Conservation (phyloP, 257 asterid species). For the Gentiana macrophylla region DNA sequence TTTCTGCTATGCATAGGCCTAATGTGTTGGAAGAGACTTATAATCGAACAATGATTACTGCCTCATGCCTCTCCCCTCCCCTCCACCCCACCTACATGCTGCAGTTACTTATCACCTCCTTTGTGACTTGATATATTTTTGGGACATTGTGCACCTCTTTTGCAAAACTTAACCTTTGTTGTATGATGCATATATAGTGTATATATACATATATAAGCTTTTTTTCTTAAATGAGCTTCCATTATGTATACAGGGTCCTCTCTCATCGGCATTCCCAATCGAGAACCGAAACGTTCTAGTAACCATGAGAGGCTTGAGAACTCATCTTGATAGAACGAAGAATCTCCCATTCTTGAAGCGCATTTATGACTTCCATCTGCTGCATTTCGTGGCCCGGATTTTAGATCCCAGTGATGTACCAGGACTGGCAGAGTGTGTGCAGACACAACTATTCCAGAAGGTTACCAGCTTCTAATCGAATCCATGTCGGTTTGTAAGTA, state of each 20-base stretch:
- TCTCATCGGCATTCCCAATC: slow-evolving; percentile 65
- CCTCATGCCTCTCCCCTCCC: no score
- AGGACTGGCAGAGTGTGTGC: slow-evolving; percentile 66
- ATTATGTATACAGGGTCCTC: slow-evolving; percentile 65
- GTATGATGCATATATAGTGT: no score
- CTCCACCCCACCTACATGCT: no score
- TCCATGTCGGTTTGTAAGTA: slow-evolving; percentile 23
- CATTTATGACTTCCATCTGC: slow-evolving; percentile 84
- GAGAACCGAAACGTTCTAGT: slow-evolving; percentile 63
- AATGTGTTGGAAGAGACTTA: no score
- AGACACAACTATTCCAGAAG: slow-evolving; percentile 59
- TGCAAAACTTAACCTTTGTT: no score
- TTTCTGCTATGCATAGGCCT: no score
- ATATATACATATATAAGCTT: slow-evolving; percentile 9
- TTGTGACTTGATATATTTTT: no score
- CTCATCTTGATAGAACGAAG: slow-evolving; percentile 67
- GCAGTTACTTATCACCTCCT: no score
- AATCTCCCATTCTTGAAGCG: slow-evolving; percentile 60
- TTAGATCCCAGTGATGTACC: slow-evolving; percentile 80
- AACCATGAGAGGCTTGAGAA: slow-evolving; percentile 55
- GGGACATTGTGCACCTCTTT: no score
- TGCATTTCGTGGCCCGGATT: slow-evolving; percentile 58
- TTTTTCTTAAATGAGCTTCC: not conserved
- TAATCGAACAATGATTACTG: no score
- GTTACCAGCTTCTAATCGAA: slow-evolving; percentile 80